Evolutionary conservation across 345 rosid genomes (phyloP).

Genomic region (Citrus sp.): DNA sequence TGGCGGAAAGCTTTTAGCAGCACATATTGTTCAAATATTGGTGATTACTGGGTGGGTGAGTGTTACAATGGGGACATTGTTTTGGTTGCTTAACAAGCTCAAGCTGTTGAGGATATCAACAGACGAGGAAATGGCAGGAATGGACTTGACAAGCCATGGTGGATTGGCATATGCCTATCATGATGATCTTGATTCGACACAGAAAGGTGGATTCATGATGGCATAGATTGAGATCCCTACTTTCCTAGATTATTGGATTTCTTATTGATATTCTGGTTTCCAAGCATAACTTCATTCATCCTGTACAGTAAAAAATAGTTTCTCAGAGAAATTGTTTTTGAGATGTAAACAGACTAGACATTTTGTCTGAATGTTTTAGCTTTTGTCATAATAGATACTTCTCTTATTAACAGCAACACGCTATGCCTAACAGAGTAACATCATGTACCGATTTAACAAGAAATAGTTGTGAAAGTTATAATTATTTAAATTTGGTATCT

Average conservation of each 20-base stretch:
- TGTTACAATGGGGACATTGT: constrained; percentile 47
- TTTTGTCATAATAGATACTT: too few relatives aligned
- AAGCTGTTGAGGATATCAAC: constrained; percentile 45
- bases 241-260: constrained; percentile 12
- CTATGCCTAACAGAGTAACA: too few relatives aligned
- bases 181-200: constrained; percentile 14
- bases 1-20: constrained; percentile 34
- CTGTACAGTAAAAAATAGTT: neutral
- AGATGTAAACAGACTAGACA: neutral
- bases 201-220: constrained; percentile 16
- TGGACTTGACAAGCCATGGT: constrained; percentile 59
- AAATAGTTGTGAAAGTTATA: too few relatives aligned
- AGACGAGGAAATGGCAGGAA: constrained; percentile 53
- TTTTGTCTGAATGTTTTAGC: too few relatives aligned
- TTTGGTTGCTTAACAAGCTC: constrained; percentile 33
- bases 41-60: constrained; percentile 40
- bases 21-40: constrained; percentile 34
- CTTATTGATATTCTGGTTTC: too few relatives aligned
- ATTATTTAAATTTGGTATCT: too few relatives aligned
- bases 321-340: neutral
- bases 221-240: neutral
- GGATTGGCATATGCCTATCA: constrained; percentile 45
- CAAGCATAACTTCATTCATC: neutral
- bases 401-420: too few relatives aligned
- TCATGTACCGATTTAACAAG: too few relatives aligned